Percentiles rank a stretch among this genome's conserved stretches.
Evolutionary conservation across 1,284 basidiomycete genomes (phyloP).

Genomic region (Pseudozyma thailandica): DNA sequence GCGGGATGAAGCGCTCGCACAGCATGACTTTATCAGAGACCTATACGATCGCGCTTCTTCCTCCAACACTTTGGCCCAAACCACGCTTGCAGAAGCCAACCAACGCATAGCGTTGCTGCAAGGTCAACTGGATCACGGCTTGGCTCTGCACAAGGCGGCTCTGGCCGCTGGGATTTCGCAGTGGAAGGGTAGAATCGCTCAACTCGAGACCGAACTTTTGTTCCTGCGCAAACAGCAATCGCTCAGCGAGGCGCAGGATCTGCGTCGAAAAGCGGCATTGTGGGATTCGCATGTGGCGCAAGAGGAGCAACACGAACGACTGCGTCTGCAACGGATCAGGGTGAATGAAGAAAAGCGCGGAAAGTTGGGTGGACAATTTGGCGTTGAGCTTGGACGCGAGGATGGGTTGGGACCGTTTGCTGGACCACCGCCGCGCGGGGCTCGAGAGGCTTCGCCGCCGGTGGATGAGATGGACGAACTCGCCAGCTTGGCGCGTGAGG

Average conservation of each 20-base stretch:
- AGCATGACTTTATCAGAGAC: constrained; percentile 32
- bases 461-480: constrained; percentile 37
- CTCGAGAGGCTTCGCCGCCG: neutral
- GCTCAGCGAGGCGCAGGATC: constrained; percentile 7
- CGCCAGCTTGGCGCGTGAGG: constrained; percentile 27
- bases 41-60: constrained; percentile 40
- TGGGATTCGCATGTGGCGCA: constrained; percentile 31
- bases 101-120: neutral
- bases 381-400: neutral
- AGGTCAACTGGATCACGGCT: constrained; percentile 12
- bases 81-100: neutral
- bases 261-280: constrained; percentile 25
- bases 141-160: constrained; percentile 18
- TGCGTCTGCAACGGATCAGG: constrained; percentile 7
- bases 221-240: constrained; percentile 2
- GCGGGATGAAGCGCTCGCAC: constrained; percentile 11
- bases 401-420: constrained; percentile 23
- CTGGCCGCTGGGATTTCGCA: neutral
- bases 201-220: no score
- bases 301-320: constrained; percentile 13
- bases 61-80: constrained; percentile 4
- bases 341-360: constrained; percentile 17
- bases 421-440: neutral
- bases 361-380: neutral
- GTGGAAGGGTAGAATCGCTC: no score